Evolutionary conservation across 2,329 filamentous ascomycete genomes (phyloP).

Genomic region (Sarocladium brachiariae): DNA sequence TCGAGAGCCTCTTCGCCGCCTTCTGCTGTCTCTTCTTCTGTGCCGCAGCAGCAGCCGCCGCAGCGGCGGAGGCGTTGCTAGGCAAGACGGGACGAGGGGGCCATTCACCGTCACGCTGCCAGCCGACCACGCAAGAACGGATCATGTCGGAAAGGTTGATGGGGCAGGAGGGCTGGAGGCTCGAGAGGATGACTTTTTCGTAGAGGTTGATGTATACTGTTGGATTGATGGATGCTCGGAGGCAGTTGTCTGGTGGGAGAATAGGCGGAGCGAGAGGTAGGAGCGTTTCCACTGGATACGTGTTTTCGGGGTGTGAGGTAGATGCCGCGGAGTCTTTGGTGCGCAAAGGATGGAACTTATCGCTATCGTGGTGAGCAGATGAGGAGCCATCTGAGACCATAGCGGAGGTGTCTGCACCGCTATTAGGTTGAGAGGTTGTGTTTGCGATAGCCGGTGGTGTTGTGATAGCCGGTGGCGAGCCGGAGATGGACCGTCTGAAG

Average conservation of each 20-base stretch:
- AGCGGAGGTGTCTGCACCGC: constrained; percentile 21
- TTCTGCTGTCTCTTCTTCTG: constrained; percentile 32
- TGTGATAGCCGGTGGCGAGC: not conserved
- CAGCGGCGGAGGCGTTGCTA: not conserved
- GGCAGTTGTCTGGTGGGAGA: constrained; percentile 64
- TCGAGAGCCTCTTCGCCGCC: constrained; percentile 22
- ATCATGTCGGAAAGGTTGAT: constrained; percentile 82
- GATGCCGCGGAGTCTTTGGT: constrained; percentile 7
- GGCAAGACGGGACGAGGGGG: constrained; percentile 50
- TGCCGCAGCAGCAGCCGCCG: constrained; percentile 18
- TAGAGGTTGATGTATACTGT: constrained; percentile 76
- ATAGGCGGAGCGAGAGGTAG: constrained; percentile 69
- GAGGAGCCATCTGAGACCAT: constrained; percentile 36
- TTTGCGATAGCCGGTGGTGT: not conserved
- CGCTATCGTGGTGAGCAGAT: constrained; percentile 19
- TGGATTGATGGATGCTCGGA: constrained; percentile 70
- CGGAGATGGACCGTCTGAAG: constrained; percentile 1
- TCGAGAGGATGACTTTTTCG: constrained; percentile 77
- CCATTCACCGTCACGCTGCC: constrained; percentile 93
- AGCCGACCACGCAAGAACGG: constrained; percentile 74
- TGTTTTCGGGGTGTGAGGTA: not conserved
- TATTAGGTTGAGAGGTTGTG: not conserved
- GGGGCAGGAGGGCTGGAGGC: constrained; percentile 75
- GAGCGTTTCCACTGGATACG: constrained; percentile 52
- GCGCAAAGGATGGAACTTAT: not conserved